Evolutionary conservation across 768 basidiomycete species (phyloP), one percentile per base, ranked within the genome.

Genomic region (Grammothele lineata): DNA sequence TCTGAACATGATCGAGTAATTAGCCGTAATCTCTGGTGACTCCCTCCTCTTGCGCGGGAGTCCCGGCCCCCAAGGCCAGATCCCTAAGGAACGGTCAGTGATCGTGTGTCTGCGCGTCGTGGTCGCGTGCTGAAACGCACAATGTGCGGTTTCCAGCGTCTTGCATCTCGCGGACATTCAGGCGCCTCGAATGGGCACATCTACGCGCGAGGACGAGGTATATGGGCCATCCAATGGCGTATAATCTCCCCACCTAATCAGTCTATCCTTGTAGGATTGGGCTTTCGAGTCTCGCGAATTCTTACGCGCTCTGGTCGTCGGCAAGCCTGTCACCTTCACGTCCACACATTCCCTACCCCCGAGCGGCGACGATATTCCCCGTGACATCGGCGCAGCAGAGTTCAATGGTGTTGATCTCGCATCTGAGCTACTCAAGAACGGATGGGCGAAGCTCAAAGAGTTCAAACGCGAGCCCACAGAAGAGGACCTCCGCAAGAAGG

Each of bases 371-470:
- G 89, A 89, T 48, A 66, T 77, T 30, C 75, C 81, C 22, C 85
- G 90, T 53, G 92, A 93, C 64, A 73, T 93, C 43, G 92, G 91
- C 23, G 75, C 70, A 23, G 88, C 78, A 15, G 85, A 89, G 50
- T 76, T 90, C 30, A 77, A 71, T 38, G 87, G 85, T 6, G 62
- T 81, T 43, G 91, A 94, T 58, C 65, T 94, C 18, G 72, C 81
- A 4, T 73, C 75, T 0, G 88, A 92, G 61, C 65, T 95, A n/a
- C 74, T 98, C 33, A 80, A 76, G 60, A 80, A 77, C 50, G 96
- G 95, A n/a, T 97, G 92, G 92, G 91, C 81, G 10, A 94, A 89
- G 67, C 70, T 92, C 35, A 92, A 96, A 65, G 95, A 97, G 51
- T 66, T 76, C 35, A 92, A 86, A 66, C 80, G 88, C 17, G 91